Base-by-base conservation (phyloP, 2,329 filamentous ascomycete species). In the Fusarium fracticaudum region DNA sequence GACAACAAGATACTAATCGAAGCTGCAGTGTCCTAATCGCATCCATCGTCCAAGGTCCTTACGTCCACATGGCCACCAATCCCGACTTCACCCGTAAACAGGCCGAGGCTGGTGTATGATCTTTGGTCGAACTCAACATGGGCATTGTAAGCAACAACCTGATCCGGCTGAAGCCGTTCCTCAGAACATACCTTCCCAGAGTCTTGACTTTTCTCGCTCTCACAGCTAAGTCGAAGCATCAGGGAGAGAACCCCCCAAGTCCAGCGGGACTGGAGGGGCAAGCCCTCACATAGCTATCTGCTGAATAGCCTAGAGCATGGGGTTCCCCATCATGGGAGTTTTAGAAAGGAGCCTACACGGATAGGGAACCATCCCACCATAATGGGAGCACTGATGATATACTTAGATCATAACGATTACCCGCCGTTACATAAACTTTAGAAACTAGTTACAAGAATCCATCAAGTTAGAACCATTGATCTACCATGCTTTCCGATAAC, bases 41-140 rank as follows among this genome's bases (percentile, higher is more conserved):
- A 35, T 48, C 61, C 14, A 64, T 60, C 8, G 61, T 59, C 26
- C n/a, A 54, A 35, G 43, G 20, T 20, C 61, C 61, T 15, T 64
- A 60, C n/a, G 61, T 48, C n/a, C 35, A 17, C 3, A 26, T 64
- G 8, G 54, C 43, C 26, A 60, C 43, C 8, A 41, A 60, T 15
- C 43, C 35, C 26, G 55, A 62, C 11, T 50, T 64, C 12, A 50
- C 62, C 14, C 38, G 31, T 10, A 64, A 62, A 29, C 57, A 64
- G n/a, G 62, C 62, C 8, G 44, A 50, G 13, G 44, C 44, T 8
- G 57, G 57, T 12, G n/a, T 64, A 18, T 64, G 62, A 38, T 65
- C 45, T 1, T 8, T 65, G 1, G 58, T 63, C 9, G 62, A 65
- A 13, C 37, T 65, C 8, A 63, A 53, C 14, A 51, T 65, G 58